A percentile compares a stretch with the other conserved stretches of the same genome.
Evolutionary conservation across 306 rosid species (phyloP).

Genomic region (Cucurbita pepo): DNA sequence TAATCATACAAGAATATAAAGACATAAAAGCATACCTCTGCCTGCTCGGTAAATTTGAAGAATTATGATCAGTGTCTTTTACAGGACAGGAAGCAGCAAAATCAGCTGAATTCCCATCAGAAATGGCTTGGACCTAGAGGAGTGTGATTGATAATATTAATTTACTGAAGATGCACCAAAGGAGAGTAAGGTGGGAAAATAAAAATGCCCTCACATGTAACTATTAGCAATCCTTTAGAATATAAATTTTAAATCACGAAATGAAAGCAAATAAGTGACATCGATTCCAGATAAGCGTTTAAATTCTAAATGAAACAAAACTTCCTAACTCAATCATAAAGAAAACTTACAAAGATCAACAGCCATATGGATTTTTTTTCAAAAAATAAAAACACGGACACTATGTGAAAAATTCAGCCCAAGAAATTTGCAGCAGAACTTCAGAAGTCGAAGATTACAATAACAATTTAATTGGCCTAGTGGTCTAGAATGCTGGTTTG

Average conservation of each 20-base stretch:
- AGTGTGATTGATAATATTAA: neutral
- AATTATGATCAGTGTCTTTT: constrained; percentile 36
- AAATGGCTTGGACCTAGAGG: constrained; percentile 48
- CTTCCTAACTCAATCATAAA: neutral
- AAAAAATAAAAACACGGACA: neutral
- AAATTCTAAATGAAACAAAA: neutral
- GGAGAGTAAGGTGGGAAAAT: neutral
- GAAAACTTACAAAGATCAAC: neutral
- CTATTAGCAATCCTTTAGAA: neutral
- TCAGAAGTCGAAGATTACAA: neutral
- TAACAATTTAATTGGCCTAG: neutral
- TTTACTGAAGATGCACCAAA: neutral
- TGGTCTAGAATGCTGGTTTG: neutral
- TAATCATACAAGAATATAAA: neutral
- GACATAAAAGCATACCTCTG: constrained; percentile 31
- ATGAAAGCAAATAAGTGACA: neutral
- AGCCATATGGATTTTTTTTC: neutral
- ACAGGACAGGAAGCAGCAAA: constrained; percentile 23
- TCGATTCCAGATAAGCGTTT: neutral
- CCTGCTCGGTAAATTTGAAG: constrained; percentile 35
- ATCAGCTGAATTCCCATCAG: constrained; percentile 42
- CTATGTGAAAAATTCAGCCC: neutral
- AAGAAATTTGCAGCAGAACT: neutral
- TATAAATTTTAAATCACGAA: neutral
- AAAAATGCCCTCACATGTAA: neutral